Evolutionary conservation across 106 monocot genomes (phyloP), one percentile per base, ranked within the genome.

Genomic region (Dactylorhiza incarnata): DNA sequence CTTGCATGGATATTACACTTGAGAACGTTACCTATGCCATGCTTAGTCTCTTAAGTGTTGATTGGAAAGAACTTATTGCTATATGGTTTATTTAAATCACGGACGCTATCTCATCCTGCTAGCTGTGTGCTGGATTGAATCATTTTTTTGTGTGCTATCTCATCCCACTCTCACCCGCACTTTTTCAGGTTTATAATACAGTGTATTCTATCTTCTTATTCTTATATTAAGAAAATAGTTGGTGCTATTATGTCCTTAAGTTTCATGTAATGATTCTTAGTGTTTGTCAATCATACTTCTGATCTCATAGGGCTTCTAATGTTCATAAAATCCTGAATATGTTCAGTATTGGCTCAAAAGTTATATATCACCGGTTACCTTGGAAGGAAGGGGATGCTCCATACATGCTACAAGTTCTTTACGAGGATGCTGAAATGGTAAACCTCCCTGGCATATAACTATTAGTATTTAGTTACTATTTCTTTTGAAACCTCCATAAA

Each of bases 381-480:
- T 80, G 80, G 80, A 45, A 47, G 53, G 80, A 80, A 69, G 59
- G 74, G 3, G 4, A 43, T 69, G 46, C 49, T 5, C 80, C 80
- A 0, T 80, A 54, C 68, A 51, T 68, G 54, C 50, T 80, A 46
- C 50, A 80, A 68, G 80, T 80, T 68, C 80, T 80, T 69, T 80
- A 75, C 10, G 80, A 80, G 66, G 80, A 80, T 75, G 80, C 75
- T 14, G 45, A 80, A 46, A 14, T 80, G 74, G 79, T 79, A 73
- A 65, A 61, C 59, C 48, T 50, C 23, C 13, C 7, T 19, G 71
- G 13, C 20, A 49, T 22, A 12, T 11, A 7, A 15, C 19, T 49
- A 10, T 20, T 48, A 22, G 17, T 72, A 13, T 11, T 72, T 49
- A 49, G 14, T 22, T 72, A 19, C 8, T 22, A 16, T 49, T 48